phyloP scores from a whole-genome alignment of 148 eudicot species.

The Nepenthes gracilis region DNA sequence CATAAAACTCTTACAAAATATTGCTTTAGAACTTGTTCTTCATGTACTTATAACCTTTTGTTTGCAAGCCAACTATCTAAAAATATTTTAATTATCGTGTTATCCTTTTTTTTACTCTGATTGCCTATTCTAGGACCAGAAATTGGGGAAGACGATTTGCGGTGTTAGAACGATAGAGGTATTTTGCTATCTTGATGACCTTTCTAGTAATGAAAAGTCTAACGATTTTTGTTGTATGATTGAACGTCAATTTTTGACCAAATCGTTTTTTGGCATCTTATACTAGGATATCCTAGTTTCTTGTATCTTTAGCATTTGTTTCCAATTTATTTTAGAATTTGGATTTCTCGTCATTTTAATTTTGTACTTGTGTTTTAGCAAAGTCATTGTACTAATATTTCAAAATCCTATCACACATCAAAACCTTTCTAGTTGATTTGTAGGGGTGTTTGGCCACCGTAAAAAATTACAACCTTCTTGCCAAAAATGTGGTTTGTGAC shows the following conservation, averaged over 20 bases:
- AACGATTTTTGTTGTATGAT: background rate
- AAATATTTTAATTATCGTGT: background rate
- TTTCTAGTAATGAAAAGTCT: background rate
- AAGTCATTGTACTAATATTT: background rate
- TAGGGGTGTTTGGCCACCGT: slow-evolving; percentile 1
- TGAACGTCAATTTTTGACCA: background rate
- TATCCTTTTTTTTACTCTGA: background rate
- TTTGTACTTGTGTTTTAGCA: background rate
- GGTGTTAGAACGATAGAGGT: slow-evolving; percentile 3
- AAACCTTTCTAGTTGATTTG: background rate
- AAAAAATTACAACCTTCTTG: background rate
- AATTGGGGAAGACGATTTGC: slow-evolving; percentile 5
- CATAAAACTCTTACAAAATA: background rate
- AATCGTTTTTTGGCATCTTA: no score
- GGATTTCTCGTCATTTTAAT: background rate
- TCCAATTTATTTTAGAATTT: background rate
- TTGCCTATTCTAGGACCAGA: slow-evolving; percentile 5
- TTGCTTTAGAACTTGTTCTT: background rate
- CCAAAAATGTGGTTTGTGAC: background rate
- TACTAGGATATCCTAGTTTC: no score
- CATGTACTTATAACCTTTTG: background rate
- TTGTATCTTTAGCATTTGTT: background rate
- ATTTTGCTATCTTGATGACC: background rate
- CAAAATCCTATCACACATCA: background rate
- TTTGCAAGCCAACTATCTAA: slow-evolving; percentile 2